A percentile compares a stretch with the other conserved stretches of the same genome.
Conservation (phyloP, 805 yeast genomes). For the Cyberlindnera galapagoensis region DNA sequence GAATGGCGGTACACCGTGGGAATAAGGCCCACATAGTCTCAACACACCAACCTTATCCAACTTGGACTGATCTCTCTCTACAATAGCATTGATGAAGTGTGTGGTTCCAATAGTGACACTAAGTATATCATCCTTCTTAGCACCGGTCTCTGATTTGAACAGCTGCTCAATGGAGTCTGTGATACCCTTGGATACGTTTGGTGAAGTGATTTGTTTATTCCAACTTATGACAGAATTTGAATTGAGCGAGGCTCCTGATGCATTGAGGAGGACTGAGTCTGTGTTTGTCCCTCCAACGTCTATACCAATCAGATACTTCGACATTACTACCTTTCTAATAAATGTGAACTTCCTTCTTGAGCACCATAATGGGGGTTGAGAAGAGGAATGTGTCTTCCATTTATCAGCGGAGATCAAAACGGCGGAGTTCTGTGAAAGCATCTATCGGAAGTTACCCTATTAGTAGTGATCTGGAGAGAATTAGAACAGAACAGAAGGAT, state of each 20-base stretch:
- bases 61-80: constrained; percentile 37
- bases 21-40: constrained; percentile 39
- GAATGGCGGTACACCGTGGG: constrained; percentile 33
- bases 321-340: too few relatives aligned
- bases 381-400: too few relatives aligned
- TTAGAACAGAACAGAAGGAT: too few relatives aligned
- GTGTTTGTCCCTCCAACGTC: constrained; percentile 51
- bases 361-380: too few relatives aligned
- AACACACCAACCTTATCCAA: constrained; percentile 39
- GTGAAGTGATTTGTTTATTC: constrained; percentile 38
- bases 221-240: constrained; percentile 32
- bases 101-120: constrained; percentile 48
- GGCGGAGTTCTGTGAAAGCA: too few relatives aligned
- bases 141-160: constrained; percentile 19
- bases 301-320: constrained; percentile 33
- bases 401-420: too few relatives aligned
- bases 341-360: too few relatives aligned
- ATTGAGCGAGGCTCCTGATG: constrained; percentile 19
- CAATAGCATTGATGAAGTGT: constrained; percentile 44
- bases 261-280: constrained; percentile 39
- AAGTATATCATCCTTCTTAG: constrained; percentile 26
- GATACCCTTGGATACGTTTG: constrained; percentile 39
- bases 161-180: constrained; percentile 29
- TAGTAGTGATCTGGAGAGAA: too few relatives aligned
- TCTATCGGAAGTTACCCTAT: too few relatives aligned